A percentile compares a stretch with the other conserved stretches of the same genome.
Evolutionary conservation across 805 yeast species (phyloP).

Genomic region (Metschnikowia sp.): DNA sequence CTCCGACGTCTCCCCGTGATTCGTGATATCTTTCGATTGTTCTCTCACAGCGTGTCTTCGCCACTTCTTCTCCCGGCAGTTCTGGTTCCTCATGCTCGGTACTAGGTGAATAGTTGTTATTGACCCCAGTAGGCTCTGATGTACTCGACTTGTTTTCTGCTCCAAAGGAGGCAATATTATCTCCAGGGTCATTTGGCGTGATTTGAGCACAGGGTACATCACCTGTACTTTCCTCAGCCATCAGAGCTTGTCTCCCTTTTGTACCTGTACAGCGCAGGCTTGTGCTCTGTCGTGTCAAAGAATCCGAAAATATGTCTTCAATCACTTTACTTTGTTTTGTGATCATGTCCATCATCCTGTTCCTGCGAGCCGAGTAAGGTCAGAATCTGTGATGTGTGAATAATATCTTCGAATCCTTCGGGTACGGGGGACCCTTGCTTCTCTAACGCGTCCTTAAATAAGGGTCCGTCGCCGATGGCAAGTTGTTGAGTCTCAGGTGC

Average conservation of each 20-base stretch:
- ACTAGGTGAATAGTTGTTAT: not conserved
- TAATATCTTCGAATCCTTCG: too few relatives aligned
- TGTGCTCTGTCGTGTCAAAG: not conserved
- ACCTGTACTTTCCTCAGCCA: not conserved
- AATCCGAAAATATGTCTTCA: not conserved
- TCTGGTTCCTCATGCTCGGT: not conserved
- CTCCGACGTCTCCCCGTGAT: too few relatives aligned
- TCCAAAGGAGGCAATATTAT: not conserved
- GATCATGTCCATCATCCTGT: too few relatives aligned
- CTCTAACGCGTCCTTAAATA: too few relatives aligned
- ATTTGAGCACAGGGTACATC: not conserved
- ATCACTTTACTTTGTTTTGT: too few relatives aligned
- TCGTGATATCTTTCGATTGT: not conserved
- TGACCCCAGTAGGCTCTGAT: not conserved
- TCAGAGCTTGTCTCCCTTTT: not conserved
- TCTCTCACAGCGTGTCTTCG: not conserved
- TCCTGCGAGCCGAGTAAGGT: too few relatives aligned
- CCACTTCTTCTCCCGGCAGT: not conserved
- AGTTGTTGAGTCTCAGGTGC: not conserved
- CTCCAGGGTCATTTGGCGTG: not conserved
- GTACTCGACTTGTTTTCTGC: not conserved
- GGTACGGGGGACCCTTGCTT: too few relatives aligned
- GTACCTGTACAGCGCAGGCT: not conserved
- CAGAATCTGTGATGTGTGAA: too few relatives aligned
- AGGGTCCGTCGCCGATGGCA: too few relatives aligned